Percentiles rank a stretch among this genome's conserved stretches.
These are phyloP conservation scores for Starmerella apicola DNA, from an alignment of 805 yeast genomes.

Conservation along the genomic window DNA sequence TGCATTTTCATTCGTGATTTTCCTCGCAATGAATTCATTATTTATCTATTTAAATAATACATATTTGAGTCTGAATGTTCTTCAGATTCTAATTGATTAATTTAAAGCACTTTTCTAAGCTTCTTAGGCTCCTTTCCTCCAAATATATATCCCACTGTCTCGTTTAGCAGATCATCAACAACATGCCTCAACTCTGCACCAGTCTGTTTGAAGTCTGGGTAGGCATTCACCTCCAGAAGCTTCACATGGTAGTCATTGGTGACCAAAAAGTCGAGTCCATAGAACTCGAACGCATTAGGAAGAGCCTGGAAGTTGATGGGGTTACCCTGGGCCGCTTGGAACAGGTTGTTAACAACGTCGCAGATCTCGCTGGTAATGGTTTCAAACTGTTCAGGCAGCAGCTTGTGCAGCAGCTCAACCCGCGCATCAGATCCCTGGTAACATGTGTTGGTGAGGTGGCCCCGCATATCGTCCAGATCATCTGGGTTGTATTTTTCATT, in stretches of 20 bases:
- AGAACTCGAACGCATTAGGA: constrained; percentile 70
- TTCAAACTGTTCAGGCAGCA: constrained; percentile 34
- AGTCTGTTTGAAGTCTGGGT: constrained; percentile 94
- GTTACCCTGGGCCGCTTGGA: constrained; percentile 75
- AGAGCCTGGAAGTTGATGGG: constrained; percentile 76
- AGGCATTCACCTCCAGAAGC: constrained; percentile 78
- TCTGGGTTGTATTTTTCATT: constrained; percentile 35
- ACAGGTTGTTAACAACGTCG: constrained; percentile 53
- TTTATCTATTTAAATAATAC: no score
- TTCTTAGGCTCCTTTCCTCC: constrained; percentile 6
- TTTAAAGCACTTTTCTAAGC: neutral
- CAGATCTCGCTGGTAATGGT: constrained; percentile 36
- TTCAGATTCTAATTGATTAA: neutral
- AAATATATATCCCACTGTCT: constrained; percentile 38
- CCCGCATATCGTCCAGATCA: constrained; percentile 36
- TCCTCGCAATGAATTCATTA: no score
- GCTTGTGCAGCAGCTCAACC: constrained; percentile 55
- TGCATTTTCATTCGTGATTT: no score
- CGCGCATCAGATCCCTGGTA: constrained; percentile 44
- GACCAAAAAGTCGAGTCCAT: constrained; percentile 80
- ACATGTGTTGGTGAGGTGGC: constrained; percentile 92
- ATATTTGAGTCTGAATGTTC: neutral
- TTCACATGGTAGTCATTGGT: constrained; percentile 41
- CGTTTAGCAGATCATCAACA: constrained; percentile 54
- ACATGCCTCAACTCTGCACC: constrained; percentile 60